Percentiles rank a stretch among this genome's conserved stretches.
These are phyloP conservation scores for Globisporangium paroecandrum DNA, from an alignment of 352 stramenopile species.

Conservation along the genomic window DNA sequence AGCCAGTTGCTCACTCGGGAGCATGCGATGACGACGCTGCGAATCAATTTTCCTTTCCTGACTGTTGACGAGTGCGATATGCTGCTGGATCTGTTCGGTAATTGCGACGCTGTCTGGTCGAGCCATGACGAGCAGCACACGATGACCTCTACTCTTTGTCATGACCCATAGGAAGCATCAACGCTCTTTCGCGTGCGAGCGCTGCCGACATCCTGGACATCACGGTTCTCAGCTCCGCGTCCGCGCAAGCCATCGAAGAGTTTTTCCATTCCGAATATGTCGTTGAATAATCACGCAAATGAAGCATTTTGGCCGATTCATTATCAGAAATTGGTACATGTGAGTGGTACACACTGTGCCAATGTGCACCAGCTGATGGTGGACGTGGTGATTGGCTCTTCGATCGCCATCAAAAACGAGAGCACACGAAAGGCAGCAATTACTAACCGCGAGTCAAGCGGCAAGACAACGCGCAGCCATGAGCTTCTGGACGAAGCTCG, in stretches of 20 bases:
- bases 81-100: conserved; percentile 74
- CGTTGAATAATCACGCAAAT: conserved; percentile 31
- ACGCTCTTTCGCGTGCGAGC: conserved; percentile 40
- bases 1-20: conserved; percentile 41
- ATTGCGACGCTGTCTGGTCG: background rate
- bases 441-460: no score
- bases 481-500: conserved; percentile 66
- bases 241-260: conserved; percentile 60
- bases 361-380: background rate
- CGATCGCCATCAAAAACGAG: background rate
- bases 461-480: background rate
- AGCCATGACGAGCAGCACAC: background rate
- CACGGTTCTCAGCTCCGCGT: conserved; percentile 57
- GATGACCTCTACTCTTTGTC: background rate
- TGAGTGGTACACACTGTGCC: conserved; percentile 2
- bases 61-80: conserved; percentile 67
- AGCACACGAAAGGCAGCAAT: conserved; percentile 1
- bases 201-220: conserved; percentile 52
- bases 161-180: conserved; percentile 39
- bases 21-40: conserved; percentile 40
- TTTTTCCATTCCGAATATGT: conserved; percentile 72
- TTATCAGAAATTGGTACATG: conserved; percentile 4
- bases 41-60: conserved; percentile 57
- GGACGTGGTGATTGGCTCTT: conserved; percentile 3
- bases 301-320: background rate